Conservation (phyloP, 2,329 filamentous ascomycete species). For the Ophiosphaerella narmari region DNA sequence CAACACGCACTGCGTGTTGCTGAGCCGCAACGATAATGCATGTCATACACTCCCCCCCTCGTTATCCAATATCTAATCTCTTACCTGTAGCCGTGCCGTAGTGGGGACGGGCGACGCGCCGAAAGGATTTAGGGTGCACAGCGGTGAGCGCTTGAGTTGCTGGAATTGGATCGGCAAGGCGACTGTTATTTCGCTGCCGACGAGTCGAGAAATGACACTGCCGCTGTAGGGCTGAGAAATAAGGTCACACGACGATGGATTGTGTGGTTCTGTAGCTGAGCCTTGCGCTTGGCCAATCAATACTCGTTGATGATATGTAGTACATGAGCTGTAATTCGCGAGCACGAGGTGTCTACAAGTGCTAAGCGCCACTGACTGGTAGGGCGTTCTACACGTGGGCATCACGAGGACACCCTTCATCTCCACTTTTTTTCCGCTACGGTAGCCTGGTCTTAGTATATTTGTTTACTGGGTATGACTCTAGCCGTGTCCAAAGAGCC, state of each 20-base stretch:
- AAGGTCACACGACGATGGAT: constrained; percentile 2
- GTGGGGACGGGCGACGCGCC: neutral
- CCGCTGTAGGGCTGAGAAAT: constrained; percentile 1
- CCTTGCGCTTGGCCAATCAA: neutral
- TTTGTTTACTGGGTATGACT: no score
- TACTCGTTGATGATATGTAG: neutral
- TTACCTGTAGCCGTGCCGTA: neutral
- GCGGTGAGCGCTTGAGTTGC: neutral
- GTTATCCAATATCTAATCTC: neutral
- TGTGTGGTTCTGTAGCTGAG: constrained; percentile 1
- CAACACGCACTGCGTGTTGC: no score
- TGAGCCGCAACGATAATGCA: neutral
- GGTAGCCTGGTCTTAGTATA: no score
- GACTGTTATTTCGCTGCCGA: neutral
- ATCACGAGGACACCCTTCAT: no score
- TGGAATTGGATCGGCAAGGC: neutral
- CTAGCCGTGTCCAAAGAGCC: no score
- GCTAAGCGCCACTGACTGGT: no score
- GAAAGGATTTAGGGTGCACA: constrained; percentile 2
- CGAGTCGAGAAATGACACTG: neutral
- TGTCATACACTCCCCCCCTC: no score
- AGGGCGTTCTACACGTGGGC: no score
- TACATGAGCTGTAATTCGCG: neutral
- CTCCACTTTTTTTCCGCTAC: no score
- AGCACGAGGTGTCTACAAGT: neutral